These are phyloP conservation scores for Clarkia xantiana DNA, from an alignment of 345 rosid genomes.

Conservation along the genomic window DNA sequence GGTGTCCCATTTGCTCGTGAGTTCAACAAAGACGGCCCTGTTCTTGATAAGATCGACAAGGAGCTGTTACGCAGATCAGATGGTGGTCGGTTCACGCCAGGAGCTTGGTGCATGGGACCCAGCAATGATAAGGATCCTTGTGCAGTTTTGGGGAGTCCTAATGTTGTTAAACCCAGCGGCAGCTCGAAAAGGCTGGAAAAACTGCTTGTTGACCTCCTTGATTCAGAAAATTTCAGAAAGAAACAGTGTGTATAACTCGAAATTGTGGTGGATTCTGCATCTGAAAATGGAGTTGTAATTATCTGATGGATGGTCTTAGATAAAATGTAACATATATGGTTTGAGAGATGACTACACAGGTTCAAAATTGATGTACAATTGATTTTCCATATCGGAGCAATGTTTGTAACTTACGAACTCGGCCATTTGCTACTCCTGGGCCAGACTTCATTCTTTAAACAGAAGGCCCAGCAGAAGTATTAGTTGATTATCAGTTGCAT, in stretches of 20 bases:
- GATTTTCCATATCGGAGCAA: too few relatives aligned
- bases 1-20: conserved; percentile 85
- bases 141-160: conserved; percentile 26
- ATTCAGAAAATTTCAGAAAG: conserved; percentile 49
- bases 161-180: conserved; percentile 43
- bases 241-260: conserved; percentile 66
- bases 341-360: too few relatives aligned
- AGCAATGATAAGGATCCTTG: conserved; percentile 33
- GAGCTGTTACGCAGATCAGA: conserved; percentile 33
- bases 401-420: too few relatives aligned
- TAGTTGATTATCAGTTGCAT: too few relatives aligned
- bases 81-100: conserved; percentile 29
- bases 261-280: not conserved
- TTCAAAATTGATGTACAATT: too few relatives aligned
- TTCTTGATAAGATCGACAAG: conserved; percentile 51
- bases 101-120: conserved; percentile 48
- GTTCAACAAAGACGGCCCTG: conserved; percentile 40
- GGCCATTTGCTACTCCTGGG: too few relatives aligned
- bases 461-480: too few relatives aligned
- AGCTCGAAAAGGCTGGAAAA: conserved; percentile 62
- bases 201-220: conserved; percentile 50
- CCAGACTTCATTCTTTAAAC: too few relatives aligned
- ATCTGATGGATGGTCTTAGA: too few relatives aligned
- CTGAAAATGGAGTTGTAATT: too few relatives aligned
- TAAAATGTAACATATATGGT: too few relatives aligned